Evolutionary conservation across 306 rosid species (phyloP).

Genomic region (Vigna angularis): DNA sequence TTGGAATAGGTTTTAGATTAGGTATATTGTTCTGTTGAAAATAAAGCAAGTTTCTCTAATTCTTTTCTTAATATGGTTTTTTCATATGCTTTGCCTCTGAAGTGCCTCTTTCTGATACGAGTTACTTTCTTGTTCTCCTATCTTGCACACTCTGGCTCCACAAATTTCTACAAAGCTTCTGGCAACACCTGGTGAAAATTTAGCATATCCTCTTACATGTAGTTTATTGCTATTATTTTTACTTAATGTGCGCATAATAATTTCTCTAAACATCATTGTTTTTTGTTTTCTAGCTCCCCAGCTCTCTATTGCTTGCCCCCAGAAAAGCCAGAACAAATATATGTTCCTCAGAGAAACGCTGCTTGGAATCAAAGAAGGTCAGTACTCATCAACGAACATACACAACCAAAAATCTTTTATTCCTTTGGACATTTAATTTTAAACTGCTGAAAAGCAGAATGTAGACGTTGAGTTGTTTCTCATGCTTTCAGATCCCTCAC

Average conservation of each 20-base stretch:
- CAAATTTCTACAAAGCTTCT: slow-evolving; percentile 17
- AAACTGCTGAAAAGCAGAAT: background rate
- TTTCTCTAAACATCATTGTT: slow-evolving; percentile 7
- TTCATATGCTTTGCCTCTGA: slow-evolving; percentile 42
- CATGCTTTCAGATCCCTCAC: background rate
- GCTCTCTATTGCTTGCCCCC: slow-evolving; percentile 8
- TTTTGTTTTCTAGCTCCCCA: slow-evolving; percentile 36
- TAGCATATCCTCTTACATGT: background rate
- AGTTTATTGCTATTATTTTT: background rate
- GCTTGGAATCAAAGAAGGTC: slow-evolving; percentile 38
- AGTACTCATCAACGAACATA: slow-evolving; percentile 11
- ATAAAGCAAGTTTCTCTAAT: background rate
- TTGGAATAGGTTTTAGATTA: background rate
- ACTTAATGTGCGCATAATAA: background rate
- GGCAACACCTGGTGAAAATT: background rate
- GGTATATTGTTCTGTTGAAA: background rate
- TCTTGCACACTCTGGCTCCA: background rate
- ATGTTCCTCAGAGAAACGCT: slow-evolving; percentile 21
- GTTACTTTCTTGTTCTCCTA: slow-evolving; percentile 17
- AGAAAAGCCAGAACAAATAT: slow-evolving; percentile 13
- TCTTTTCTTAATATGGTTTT: background rate
- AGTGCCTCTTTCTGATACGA: slow-evolving; percentile 11
- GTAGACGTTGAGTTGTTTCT: background rate
- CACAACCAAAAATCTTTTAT: background rate
- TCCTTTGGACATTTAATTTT: background rate